A percentile compares a stretch with the other conserved stretches of the same genome.
Evolutionary conservation across 2,329 filamentous ascomycete genomes (phyloP).

Genomic region (Parascedosporium putredinis): DNA sequence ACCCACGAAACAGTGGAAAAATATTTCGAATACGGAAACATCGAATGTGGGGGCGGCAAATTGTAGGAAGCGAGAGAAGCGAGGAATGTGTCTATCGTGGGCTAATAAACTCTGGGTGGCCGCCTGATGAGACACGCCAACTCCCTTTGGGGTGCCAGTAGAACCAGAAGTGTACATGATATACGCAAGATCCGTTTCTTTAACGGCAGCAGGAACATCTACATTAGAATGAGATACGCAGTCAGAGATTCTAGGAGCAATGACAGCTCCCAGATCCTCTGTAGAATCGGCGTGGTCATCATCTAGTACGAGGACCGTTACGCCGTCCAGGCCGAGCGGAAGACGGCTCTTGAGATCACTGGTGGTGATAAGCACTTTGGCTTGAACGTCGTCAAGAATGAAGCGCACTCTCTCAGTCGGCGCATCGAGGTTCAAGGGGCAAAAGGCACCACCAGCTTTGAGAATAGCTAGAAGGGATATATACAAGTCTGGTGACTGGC

Average conservation of each 20-base stretch:
- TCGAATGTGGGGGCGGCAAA: slow-evolving; percentile 91
- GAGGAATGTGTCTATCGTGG: slow-evolving; percentile 67
- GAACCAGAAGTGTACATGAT: slow-evolving; percentile 92
- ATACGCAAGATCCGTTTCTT: slow-evolving; percentile 50
- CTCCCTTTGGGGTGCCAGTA: slow-evolving; percentile 81
- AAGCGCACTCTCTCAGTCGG: slow-evolving; percentile 70
- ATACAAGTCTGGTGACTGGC: slow-evolving; percentile 70
- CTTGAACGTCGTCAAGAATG: slow-evolving; percentile 67
- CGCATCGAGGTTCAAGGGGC: slow-evolving; percentile 69
- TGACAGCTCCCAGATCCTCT: background rate
- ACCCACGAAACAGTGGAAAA: slow-evolving; percentile 69
- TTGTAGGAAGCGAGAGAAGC: slow-evolving; percentile 72
- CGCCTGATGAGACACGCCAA: slow-evolving; percentile 68
- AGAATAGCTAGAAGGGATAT: slow-evolving; percentile 66
- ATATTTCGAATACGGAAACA: slow-evolving; percentile 90
- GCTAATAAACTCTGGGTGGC: slow-evolving; percentile 74
- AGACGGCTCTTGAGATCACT: slow-evolving; percentile 26
- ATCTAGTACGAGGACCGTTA: slow-evolving; percentile 27
- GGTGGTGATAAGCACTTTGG: slow-evolving; percentile 57
- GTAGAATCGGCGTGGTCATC: slow-evolving; percentile 11
- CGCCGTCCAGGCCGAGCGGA: slow-evolving; percentile 9
- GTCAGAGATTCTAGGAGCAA: background rate
- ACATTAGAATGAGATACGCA: slow-evolving; percentile 3
- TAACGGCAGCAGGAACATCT: background rate
- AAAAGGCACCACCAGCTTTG: slow-evolving; percentile 76